Conservation (phyloP, 2,329 filamentous ascomycete species). For the Lecanosticta acicola region DNA sequence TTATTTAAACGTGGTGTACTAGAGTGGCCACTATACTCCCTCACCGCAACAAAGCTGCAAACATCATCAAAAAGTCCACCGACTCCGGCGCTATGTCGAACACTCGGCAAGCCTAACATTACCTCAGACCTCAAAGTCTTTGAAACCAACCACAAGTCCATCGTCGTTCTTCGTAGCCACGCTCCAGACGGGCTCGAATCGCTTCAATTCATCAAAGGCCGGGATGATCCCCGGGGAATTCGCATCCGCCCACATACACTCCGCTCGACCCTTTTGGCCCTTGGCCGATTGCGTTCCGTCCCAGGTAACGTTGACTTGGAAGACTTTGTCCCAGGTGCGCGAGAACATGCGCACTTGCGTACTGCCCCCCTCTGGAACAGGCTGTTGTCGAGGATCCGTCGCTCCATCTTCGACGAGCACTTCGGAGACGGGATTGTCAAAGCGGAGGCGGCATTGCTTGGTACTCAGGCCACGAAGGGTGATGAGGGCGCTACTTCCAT, state of each 20-base stretch:
- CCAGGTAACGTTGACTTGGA: slow-evolving; percentile 71
- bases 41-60: no score
- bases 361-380: slow-evolving; percentile 56
- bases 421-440: slow-evolving; percentile 60
- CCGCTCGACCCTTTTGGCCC: slow-evolving; percentile 57
- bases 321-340: slow-evolving; percentile 68
- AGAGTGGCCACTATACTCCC: no score
- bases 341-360: slow-evolving; percentile 73
- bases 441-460: slow-evolving; percentile 68
- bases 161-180: slow-evolving; percentile 68
- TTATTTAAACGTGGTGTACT: no score
- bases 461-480: slow-evolving; percentile 68
- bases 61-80: no score
- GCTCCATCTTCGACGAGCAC: slow-evolving; percentile 54
- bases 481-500: slow-evolving; percentile 53
- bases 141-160: slow-evolving; percentile 76
- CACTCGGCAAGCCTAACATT: neutral
- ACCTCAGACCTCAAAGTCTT: slow-evolving; percentile 49
- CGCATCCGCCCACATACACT: slow-evolving; percentile 83
- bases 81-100: neutral
- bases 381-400: slow-evolving; percentile 16
- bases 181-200: slow-evolving; percentile 75
- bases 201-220: slow-evolving; percentile 71
- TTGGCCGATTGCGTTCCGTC: slow-evolving; percentile 26
- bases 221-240: slow-evolving; percentile 69